phyloP scores from a whole-genome alignment of 1,284 basidiomycete genomes.

The Pseudozyma sp. region DNA sequence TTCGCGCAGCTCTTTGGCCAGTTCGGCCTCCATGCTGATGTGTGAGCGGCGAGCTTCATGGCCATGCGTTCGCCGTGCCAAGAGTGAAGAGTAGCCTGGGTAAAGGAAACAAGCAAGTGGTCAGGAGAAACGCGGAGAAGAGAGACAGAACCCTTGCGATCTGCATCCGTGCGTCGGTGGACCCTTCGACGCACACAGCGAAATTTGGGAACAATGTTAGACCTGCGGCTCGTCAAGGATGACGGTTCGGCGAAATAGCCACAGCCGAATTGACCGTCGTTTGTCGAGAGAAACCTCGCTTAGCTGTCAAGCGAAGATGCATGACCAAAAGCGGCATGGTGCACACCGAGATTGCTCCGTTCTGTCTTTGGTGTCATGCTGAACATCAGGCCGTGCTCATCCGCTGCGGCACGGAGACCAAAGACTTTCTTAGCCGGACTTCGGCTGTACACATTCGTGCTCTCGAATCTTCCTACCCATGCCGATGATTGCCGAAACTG shows the following conservation, averaged over 20 bases:
- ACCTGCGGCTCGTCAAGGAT: neutral
- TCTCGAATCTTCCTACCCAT: neutral
- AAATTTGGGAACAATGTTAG: too few relatives aligned
- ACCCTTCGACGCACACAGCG: constrained; percentile 8
- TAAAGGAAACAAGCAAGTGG: too few relatives aligned
- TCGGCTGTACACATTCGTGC: neutral
- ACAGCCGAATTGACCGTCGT: neutral
- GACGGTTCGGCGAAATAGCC: neutral
- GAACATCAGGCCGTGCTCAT: neutral
- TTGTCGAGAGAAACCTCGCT: constrained; percentile 1
- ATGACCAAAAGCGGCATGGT: constrained; percentile 19
- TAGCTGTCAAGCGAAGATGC: neutral
- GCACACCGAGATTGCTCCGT: neutral
- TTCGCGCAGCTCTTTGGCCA: constrained; percentile 49
- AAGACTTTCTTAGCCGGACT: neutral
- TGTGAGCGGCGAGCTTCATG: neutral
- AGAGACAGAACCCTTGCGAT: neutral
- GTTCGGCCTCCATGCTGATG: constrained; percentile 37
- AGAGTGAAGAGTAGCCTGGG: too few relatives aligned
- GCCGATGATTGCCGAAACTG: constrained; percentile 1
- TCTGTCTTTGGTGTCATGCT: neutral
- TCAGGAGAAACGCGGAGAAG: neutral
- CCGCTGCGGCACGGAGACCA: too few relatives aligned
- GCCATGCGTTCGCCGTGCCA: neutral
- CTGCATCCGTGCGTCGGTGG: constrained; percentile 28